Base-by-base conservation (phyloP, 768 basidiomycete species). In the Amanita pallidorosea region DNA sequence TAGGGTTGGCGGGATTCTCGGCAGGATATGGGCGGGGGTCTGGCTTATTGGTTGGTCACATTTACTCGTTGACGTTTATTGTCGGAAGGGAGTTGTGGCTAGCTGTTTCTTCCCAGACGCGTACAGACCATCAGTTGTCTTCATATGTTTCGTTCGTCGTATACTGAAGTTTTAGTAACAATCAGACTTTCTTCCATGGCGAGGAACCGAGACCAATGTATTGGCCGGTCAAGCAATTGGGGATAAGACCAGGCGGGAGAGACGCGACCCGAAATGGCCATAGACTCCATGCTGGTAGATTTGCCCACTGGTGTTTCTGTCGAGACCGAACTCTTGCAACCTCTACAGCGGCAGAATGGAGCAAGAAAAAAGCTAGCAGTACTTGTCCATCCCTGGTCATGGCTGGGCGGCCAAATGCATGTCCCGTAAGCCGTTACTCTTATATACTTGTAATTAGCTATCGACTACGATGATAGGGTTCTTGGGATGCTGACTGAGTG, bases 341-440 rank as follows among this genome's bases (percentile, higher is more conserved):
- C 50, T 27, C n/a, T 25, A 13, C n/a, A 17, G 13, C 42, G 15
- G 17, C 22, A 33, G 22, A 25, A 37, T 51, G 18, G n/a, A 25
- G 5, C 29, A 20, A n/a, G 20, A 35, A 70, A 64, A 25, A 81
- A 76, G 54, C 62, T 84, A 5, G 87, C 81, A 0, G 65, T 91
- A n/a, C 81, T 81, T 56, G 67, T 86, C 9, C 88, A 91, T 57
- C 89, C 89, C 5, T 91, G 88, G 88, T 81, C 84, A n/a, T 80
- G 87, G 75, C 71, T 90, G 0, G 88, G 88, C 1, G 88, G 88
- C 13, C 72, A 67, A 46, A 86, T 83, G 79, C 62, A 80, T 55
- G 87, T 91, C 58, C 76, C 82, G 88, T 90, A 62, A 59, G 86
- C 51, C 38, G 34, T 34, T 51, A 48, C 23, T 33, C 25, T 25